Percentiles rank a stretch among this genome's conserved stretches.
Evolutionary conservation across 371 early-diverging fungal species (phyloP).

Genomic region (Mortierella sp.): DNA sequence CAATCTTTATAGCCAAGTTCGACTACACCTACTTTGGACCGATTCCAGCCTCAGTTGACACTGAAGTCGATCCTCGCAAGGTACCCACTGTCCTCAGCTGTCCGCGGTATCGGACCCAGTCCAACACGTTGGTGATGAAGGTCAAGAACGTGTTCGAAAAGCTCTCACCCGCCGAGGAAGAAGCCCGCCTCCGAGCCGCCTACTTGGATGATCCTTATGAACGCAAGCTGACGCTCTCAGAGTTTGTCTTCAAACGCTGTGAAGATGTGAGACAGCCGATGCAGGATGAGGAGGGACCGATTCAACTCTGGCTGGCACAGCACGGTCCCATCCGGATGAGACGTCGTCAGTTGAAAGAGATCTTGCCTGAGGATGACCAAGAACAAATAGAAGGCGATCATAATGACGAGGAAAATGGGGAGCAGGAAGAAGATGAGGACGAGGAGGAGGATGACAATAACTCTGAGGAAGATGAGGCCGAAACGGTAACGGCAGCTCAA

Average conservation of each 20-base stretch:
- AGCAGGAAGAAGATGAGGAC: conserved; percentile 6
- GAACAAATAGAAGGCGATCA: neutral
- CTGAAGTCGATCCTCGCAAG: conserved; percentile 40
- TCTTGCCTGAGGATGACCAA: conserved; percentile 8
- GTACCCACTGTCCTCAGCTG: conserved; percentile 27
- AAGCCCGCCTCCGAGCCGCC: conserved; percentile 5
- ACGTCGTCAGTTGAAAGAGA: conserved; percentile 17
- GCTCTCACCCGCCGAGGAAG: conserved; percentile 31
- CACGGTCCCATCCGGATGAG: conserved; percentile 28
- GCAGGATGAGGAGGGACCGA: conserved; percentile 29
- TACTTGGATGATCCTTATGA: conserved; percentile 21
- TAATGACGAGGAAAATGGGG: no score
- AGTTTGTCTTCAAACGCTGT: conserved; percentile 29
- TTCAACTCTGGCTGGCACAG: conserved; percentile 35
- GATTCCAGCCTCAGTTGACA: conserved; percentile 39
- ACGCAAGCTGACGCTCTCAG: conserved; percentile 24
- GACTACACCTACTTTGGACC: conserved; percentile 62
- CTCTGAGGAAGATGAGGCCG: neutral
- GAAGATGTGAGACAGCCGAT: conserved; percentile 36
- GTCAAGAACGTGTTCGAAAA: conserved; percentile 55
- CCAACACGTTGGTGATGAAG: conserved; percentile 48
- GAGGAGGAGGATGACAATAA: conserved; percentile 9
- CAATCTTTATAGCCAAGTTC: conserved; percentile 53
- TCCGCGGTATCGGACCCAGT: conserved; percentile 34
- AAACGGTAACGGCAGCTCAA: no score